Evolutionary conservation across 169 alveolate genomes (phyloP).

Genomic region (Plasmodium malariae): DNA sequence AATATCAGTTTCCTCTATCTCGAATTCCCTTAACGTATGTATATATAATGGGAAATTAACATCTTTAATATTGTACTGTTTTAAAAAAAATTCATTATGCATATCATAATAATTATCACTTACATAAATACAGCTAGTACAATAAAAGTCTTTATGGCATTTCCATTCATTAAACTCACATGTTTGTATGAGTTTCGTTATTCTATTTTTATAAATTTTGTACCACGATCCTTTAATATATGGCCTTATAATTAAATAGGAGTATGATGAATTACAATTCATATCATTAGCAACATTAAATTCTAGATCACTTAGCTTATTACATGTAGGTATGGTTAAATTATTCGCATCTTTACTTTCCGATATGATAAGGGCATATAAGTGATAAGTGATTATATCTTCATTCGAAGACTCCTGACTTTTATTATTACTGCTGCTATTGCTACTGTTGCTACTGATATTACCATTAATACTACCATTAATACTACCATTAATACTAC

Average conservation of each 20-base stretch:
- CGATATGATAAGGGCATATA: constrained; percentile 67
- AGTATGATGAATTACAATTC: constrained; percentile 75
- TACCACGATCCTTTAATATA: constrained; percentile 94
- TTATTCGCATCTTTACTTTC: constrained; percentile 22
- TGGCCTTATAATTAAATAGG: constrained; percentile 88
- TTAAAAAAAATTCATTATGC: constrained; percentile 51
- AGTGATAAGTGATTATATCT: constrained; percentile 41
- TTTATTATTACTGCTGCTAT: constrained; percentile 1
- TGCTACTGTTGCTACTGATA: constrained; percentile 19
- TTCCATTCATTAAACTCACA: constrained; percentile 94
- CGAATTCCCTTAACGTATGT: constrained; percentile 56
- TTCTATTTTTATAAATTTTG: constrained; percentile 88
- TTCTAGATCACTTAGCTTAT: constrained; percentile 39
- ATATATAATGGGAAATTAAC: constrained; percentile 56
- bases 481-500: constrained; percentile 9
- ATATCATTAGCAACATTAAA: constrained; percentile 25
- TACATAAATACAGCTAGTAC: constrained; percentile 91
- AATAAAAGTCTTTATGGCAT: constrained; percentile 92
- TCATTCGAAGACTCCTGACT: background rate
- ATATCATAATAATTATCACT: constrained; percentile 92
- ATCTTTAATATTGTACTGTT: constrained; percentile 70
- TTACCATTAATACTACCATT: too few relatives aligned
- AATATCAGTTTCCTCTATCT: constrained; percentile 49
- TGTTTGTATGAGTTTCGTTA: constrained; percentile 85
- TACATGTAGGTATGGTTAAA: constrained; percentile 45